A percentile compares a stretch with the other conserved stretches of the same genome.
Conservation (phyloP, 306 rosid genomes). For the Malus sylvestris region DNA sequence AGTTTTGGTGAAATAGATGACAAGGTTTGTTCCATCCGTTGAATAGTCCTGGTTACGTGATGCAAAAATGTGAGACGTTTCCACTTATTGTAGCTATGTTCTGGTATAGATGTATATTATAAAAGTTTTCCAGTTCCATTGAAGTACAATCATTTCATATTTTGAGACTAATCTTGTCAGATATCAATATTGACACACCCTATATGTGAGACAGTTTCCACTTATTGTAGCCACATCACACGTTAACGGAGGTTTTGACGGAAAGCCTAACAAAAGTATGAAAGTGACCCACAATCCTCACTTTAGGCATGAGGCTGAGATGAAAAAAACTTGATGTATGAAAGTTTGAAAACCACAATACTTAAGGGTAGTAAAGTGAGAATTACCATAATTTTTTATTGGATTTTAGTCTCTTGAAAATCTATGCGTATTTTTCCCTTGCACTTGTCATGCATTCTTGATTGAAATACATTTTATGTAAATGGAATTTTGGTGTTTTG, state of each 20-base stretch:
- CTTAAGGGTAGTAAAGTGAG: no score
- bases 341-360: no score
- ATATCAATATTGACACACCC: background rate
- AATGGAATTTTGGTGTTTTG: background rate
- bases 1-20: conserved; percentile 1
- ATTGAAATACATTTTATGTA: background rate
- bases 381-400: background rate
- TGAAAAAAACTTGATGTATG: no score
- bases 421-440: background rate
- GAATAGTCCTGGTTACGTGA: background rate
- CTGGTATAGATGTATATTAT: background rate
- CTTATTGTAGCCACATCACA: no score
- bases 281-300: no score
- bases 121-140: background rate
- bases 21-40: conserved; percentile 8
- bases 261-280: no score
- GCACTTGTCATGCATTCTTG: background rate
- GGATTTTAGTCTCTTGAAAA: background rate
- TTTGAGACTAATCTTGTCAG: background rate
- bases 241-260: no score
- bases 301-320: no score
- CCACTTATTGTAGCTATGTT: background rate
- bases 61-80: background rate
- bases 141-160: background rate
- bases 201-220: no score